Evolutionary conservation across 2,329 filamentous ascomycete genomes (phyloP).

Genomic region (Stachybotrys echinatus): DNA sequence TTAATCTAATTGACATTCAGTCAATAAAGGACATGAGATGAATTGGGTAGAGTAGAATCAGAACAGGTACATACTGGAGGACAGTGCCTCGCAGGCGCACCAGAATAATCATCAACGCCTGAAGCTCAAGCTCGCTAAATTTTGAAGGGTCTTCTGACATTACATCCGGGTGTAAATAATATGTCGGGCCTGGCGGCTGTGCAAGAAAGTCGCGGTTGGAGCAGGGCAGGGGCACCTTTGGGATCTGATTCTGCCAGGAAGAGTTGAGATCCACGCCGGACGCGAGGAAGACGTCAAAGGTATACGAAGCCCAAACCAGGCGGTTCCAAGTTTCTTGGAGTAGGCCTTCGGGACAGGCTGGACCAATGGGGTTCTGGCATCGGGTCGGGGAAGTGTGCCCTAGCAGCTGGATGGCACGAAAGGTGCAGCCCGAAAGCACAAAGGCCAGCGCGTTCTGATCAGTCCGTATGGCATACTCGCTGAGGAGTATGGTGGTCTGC

Average conservation of each 20-base stretch:
- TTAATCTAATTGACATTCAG: no score
- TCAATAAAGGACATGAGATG: no score
- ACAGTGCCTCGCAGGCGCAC: constrained; percentile 12
- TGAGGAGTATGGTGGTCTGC: constrained; percentile 13
- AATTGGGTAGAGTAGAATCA: no score
- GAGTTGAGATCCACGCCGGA: constrained; percentile 13
- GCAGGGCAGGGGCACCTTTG: constrained; percentile 14
- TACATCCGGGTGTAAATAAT: constrained; percentile 7
- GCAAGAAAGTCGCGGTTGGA: constrained; percentile 10
- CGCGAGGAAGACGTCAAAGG: constrained; percentile 12
- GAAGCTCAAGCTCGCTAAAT: constrained; percentile 10
- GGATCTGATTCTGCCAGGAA: constrained; percentile 13
- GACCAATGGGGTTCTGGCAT: constrained; percentile 1
- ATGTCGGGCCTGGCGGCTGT: constrained; percentile 4
- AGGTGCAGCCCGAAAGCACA: constrained; percentile 11
- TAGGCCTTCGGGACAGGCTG: no score
- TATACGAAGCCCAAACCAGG: constrained; percentile 17
- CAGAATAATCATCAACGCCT: constrained; percentile 9
- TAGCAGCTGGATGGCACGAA: constrained; percentile 14
- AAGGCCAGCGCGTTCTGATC: constrained; percentile 15
- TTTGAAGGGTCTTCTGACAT: constrained; percentile 4
- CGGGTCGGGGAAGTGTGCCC: constrained; percentile 10
- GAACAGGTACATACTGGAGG: constrained; percentile 13
- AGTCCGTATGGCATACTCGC: constrained; percentile 14
- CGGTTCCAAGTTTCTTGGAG: constrained; percentile 12